Evolutionary conservation across 495 filamentous ascomycete genomes (phyloP), one percentile per base, ranked within the genome.

Genomic region (Neurospora tetrasperma): DNA sequence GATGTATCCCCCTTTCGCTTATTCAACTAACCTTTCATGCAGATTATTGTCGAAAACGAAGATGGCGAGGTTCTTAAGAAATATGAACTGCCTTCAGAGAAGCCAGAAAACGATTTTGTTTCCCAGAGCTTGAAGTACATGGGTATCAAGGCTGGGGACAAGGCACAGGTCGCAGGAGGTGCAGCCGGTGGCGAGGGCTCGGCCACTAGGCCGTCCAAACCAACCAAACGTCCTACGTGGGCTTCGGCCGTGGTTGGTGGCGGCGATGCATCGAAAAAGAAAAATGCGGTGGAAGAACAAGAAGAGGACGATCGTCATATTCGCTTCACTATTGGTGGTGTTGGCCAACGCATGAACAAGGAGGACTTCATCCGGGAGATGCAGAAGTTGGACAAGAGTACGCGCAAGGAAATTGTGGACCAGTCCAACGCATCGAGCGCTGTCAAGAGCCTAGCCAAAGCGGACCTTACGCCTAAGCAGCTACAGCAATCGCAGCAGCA

Each of bases 41-140:
- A 90, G 80, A 95, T 99, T 76, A 98, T 99, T 78, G 94, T 99
- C 18, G 96, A 99, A 81, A 94, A 99, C 76, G 94, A 95, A 79
- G 92, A 97, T 79, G 96, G 96, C 40, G 96, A 99, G 78, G 96
- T 99, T 14, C 88, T 99, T 80, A 96, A 97, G 85, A 97, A 96
- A 73, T 98, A 97, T 80, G 93, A 97, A 71, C 90, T 98, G 40
- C 92, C 94, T 12, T 76, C 85, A 5, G 78, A 80, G n/a, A 81
- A 79, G 38, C 71, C 74, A 5, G 75, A 82, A 27, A 79, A 75
- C 62, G 84, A 83, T 71, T 79, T 82, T 54, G 82, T 84, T n/a
- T 82, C 81, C 69, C 79, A 83, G 23, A 77, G 84, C 43, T 77
- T 84, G 69, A 85, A 84, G 71, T 83, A 83, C 69, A 81, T 85